Conservation (phyloP, 1,284 basidiomycete species). For the Sporisorium scitamineum region DNA sequence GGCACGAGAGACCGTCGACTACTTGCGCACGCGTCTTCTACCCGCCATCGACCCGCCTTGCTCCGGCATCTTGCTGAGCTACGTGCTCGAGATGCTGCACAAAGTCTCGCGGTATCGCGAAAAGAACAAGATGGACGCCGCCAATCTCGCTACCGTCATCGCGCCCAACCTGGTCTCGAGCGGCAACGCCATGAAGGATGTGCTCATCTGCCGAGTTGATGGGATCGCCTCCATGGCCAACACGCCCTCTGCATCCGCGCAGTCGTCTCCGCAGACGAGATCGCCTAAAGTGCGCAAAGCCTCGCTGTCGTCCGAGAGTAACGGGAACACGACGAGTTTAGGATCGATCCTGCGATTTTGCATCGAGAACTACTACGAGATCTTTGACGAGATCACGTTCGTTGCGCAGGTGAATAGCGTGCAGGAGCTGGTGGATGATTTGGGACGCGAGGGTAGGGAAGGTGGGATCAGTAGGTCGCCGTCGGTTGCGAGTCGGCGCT, state of each 20-base stretch:
- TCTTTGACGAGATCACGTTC: conserved; percentile 75
- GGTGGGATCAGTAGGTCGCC: conserved; percentile 10
- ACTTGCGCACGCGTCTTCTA: conserved; percentile 69
- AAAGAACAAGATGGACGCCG: conserved; percentile 82
- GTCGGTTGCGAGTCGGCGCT: conserved; percentile 10
- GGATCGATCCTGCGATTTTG: conserved; percentile 80
- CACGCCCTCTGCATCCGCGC: conserved; percentile 56
- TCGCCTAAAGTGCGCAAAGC: conserved; percentile 16
- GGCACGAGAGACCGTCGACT: conserved; percentile 72
- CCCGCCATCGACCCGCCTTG: conserved; percentile 77
- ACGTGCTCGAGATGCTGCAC: conserved; percentile 80
- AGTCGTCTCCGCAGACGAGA: background rate
- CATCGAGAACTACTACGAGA: conserved; percentile 83
- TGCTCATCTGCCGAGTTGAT: conserved; percentile 73
- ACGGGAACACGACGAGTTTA: conserved; percentile 70
- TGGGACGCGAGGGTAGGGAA: conserved; percentile 4
- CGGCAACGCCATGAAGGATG: conserved; percentile 52
- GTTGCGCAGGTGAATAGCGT: conserved; percentile 19
- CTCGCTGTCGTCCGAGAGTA: background rate
- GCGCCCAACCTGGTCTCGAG: conserved; percentile 76
- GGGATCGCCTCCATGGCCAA: conserved; percentile 77
- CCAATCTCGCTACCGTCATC: conserved; percentile 82
- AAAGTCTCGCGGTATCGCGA: conserved; percentile 78
- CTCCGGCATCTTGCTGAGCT: conserved; percentile 79
- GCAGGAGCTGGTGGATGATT: conserved; percentile 38